Conservation (phyloP, 73 alveolate species). For the Symbiodinium pilosum region DNA sequence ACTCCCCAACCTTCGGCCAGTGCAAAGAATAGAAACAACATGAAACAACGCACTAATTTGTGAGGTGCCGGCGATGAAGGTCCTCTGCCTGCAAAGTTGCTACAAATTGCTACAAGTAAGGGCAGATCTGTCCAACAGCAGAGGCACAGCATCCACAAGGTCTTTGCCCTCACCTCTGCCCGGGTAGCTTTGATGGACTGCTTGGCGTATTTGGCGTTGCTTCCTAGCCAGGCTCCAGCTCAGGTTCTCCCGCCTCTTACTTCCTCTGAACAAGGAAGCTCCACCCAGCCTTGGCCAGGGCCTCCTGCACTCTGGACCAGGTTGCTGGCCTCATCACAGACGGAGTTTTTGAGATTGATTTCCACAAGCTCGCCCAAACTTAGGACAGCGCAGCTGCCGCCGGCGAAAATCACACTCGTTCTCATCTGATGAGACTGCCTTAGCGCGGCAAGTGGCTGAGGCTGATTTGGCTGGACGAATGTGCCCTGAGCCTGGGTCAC, state of each 20-base stretch:
- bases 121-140: neutral
- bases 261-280: too few species aligned
- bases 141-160: neutral
- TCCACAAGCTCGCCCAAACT: neutral
- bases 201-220: neutral
- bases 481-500: neutral
- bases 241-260: neutral
- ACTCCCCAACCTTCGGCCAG: neutral
- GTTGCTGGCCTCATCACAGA: neutral
- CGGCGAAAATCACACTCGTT: neutral
- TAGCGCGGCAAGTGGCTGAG: neutral
- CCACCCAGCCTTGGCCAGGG: neutral
- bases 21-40: neutral
- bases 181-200: neutral
- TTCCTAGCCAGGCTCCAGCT: neutral
- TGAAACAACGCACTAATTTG: neutral
- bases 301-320: conserved; percentile 6
- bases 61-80: neutral
- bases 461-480: neutral
- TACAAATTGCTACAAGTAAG: too few species aligned
- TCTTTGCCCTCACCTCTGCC: neutral
- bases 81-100: neutral
- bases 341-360: neutral
- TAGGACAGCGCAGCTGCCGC: neutral
- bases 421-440: neutral